A percentile compares a stretch with the other conserved stretches of the same genome.
phyloP scores from a whole-genome alignment of 106 monocot genomes.

The Dactylorhiza incarnata region DNA sequence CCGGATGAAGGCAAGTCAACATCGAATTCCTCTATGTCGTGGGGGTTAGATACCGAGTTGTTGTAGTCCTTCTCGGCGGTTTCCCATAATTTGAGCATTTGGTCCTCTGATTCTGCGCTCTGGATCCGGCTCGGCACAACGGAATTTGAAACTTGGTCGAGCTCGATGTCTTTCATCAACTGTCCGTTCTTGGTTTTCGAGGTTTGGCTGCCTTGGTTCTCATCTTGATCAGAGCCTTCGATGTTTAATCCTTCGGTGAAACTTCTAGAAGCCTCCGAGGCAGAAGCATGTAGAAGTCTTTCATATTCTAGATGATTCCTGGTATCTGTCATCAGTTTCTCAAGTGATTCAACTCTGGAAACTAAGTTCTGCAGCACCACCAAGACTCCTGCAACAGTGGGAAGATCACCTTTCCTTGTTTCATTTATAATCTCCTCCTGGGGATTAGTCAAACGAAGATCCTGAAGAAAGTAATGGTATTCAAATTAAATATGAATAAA shows the following conservation, averaged over 20 bases:
- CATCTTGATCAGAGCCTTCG: background rate
- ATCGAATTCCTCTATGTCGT: slow-evolving; percentile 25
- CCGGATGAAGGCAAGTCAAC: slow-evolving; percentile 38
- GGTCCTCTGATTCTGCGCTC: slow-evolving; percentile 29
- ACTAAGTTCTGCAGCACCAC: slow-evolving; percentile 48
- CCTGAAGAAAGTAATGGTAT: slow-evolving; percentile 2
- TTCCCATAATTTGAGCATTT: slow-evolving; percentile 60
- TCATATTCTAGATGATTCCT: slow-evolving; percentile 27
- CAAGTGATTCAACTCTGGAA: slow-evolving; percentile 43
- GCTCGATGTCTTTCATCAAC: slow-evolving; percentile 77
- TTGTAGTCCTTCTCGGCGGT: slow-evolving; percentile 30
- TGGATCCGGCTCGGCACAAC: background rate
- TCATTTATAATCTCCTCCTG: background rate
- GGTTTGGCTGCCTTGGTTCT: background rate
- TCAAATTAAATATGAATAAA: background rate
- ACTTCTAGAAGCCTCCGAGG: slow-evolving; percentile 21
- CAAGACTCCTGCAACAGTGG: slow-evolving; percentile 9
- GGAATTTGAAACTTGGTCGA: slow-evolving; percentile 42
- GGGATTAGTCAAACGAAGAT: background rate
- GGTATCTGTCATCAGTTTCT: slow-evolving; percentile 31
- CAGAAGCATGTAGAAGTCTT: slow-evolving; percentile 23
- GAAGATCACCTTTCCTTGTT: background rate
- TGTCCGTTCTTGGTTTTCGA: slow-evolving; percentile 28
- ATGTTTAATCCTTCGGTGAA: slow-evolving; percentile 23
- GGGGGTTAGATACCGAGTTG: slow-evolving; percentile 8